Conservation (phyloP, 2,329 filamentous ascomycete genomes). For the Fusarium setosum region DNA sequence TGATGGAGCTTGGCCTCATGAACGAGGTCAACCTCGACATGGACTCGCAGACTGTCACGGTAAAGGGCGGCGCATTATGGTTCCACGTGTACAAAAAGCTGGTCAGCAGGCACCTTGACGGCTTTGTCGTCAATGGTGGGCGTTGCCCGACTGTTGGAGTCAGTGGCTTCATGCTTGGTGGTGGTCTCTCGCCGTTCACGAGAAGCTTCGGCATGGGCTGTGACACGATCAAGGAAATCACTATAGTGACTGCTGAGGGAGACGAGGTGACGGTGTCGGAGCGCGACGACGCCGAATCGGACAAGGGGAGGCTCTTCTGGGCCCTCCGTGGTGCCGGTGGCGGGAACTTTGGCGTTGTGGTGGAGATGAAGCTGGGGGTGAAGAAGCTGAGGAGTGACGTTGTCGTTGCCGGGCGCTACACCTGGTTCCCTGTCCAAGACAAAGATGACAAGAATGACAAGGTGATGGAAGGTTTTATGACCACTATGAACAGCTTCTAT, state of each 20-base stretch:
- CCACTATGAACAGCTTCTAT: conserved; percentile 43
- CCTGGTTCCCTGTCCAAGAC: conserved; percentile 35
- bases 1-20: not conserved
- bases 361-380: not conserved
- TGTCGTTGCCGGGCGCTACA: conserved; percentile 41
- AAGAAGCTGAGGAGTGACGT: not conserved
- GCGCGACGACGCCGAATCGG: not conserved
- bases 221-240: conserved; percentile 6
- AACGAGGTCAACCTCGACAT: not conserved
- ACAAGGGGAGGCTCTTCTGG: conserved; percentile 15
- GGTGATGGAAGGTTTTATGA: conserved; percentile 5
- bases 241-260: not conserved
- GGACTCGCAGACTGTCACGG: not conserved
- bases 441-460: not conserved
- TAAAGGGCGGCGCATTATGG: not conserved
- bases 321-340: conserved; percentile 4
- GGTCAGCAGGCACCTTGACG: not conserved
- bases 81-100: not conserved
- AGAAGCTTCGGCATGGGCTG: conserved; percentile 10
- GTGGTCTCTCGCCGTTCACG: conserved; percentile 3
- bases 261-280: not conserved
- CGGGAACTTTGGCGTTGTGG: conserved; percentile 7
- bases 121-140: conserved; percentile 5
- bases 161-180: conserved; percentile 10
- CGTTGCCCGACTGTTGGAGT: conserved; percentile 1